Percentiles rank a stretch among this genome's conserved stretches.
phyloP scores from a whole-genome alignment of 2,329 filamentous ascomycete species.

The Lachnellula subtilissima region DNA sequence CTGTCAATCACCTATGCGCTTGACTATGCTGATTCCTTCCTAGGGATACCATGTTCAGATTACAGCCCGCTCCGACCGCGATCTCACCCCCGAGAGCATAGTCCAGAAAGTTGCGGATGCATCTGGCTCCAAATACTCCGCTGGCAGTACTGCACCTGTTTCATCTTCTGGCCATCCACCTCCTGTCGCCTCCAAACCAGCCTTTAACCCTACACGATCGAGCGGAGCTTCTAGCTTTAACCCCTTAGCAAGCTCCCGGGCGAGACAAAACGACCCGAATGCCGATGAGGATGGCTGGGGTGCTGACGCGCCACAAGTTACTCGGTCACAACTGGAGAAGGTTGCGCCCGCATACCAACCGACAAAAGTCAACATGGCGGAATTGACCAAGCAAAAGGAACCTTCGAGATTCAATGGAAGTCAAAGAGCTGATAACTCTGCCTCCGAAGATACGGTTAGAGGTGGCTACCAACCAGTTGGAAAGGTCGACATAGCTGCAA shows the following conservation, averaged over 20 bases:
- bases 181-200: slow-evolving; percentile 79
- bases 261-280: slow-evolving; percentile 49
- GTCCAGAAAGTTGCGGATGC: slow-evolving; percentile 92
- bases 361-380: slow-evolving; percentile 89
- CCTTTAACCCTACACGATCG: slow-evolving; percentile 72
- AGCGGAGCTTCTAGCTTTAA: slow-evolving; percentile 52
- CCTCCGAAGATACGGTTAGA: slow-evolving; percentile 60
- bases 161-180: slow-evolving; percentile 42
- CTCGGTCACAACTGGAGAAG: slow-evolving; percentile 82
- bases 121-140: slow-evolving; percentile 90
- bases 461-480: slow-evolving; percentile 91
- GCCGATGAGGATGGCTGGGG: slow-evolving; percentile 92
- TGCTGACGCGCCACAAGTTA: slow-evolving; percentile 84
- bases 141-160: slow-evolving; percentile 57
- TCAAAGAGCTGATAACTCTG: slow-evolving; percentile 40
- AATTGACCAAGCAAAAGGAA: slow-evolving; percentile 69
- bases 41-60: slow-evolving; percentile 95
- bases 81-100: slow-evolving; percentile 82
- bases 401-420: slow-evolving; percentile 55
- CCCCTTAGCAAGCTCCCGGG: slow-evolving; percentile 61
- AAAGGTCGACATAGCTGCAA: slow-evolving; percentile 94
- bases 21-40: slow-evolving; percentile 11
- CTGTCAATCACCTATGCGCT: not conserved
- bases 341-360: slow-evolving; percentile 90
- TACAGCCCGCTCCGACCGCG: slow-evolving; percentile 84